Conservation (phyloP, 257 asterid genomes). For the Fraxinus americana region DNA sequence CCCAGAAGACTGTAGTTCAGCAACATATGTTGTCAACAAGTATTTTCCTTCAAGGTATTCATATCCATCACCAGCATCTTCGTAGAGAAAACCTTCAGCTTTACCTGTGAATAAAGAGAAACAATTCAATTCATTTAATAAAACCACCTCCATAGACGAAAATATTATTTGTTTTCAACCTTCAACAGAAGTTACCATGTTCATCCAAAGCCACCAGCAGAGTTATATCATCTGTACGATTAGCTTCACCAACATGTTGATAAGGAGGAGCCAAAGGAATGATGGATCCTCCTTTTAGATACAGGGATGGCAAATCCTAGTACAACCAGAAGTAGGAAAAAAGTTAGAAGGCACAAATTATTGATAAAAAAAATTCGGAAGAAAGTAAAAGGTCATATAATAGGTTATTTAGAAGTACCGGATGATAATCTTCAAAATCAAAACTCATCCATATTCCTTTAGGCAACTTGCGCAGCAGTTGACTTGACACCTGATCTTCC, state of each 20-base stretch:
- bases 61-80: constrained; percentile 94
- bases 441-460: constrained; percentile 80
- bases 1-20: constrained; percentile 64
- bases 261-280: constrained; percentile 64
- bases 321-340: constrained; percentile 25
- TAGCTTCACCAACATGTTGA: constrained; percentile 85
- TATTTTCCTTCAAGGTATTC: constrained; percentile 66
- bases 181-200: constrained; percentile 44
- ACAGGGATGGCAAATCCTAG: constrained; percentile 88
- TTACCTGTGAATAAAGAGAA: constrained; percentile 57
- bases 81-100: constrained; percentile 83
- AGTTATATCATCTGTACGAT: constrained; percentile 59
- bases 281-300: too few relatives aligned
- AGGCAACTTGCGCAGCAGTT: constrained; percentile 65
- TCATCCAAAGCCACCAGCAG: constrained; percentile 85
- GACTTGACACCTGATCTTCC: constrained; percentile 46
- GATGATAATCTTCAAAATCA: constrained; percentile 92
- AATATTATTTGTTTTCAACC: not conserved
- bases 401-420: constrained; percentile 44
- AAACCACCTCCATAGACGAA: not conserved
- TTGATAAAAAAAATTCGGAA: not conserved
- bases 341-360: not conserved
- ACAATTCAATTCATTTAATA: constrained; percentile 9
- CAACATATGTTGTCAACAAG: constrained; percentile 82
- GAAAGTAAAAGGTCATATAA: not conserved